Base-by-base conservation (phyloP, 257 asterid genomes). In the Phtheirospermum japonicum region DNA sequence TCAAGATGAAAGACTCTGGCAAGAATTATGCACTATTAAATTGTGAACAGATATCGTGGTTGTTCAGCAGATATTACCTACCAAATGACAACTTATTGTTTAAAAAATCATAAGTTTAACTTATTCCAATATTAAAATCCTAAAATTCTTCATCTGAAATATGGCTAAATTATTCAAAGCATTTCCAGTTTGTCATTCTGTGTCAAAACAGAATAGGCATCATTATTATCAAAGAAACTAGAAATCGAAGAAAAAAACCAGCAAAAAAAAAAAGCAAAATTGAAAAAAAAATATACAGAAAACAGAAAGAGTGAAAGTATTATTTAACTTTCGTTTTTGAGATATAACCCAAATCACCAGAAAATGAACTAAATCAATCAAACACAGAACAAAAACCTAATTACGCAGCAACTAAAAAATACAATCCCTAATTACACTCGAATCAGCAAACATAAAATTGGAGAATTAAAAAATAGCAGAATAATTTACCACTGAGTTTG, bases 401-500 rank as follows among this genome's bases (percentile, higher is more conserved):
- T 49, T 23, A 57, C 5, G 54, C 40, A 45, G 34, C 66, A 61
- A 59, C 33, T 39, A 55, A 66, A 26, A 18, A 63, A 13, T n/a
- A n/a, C 17, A 54, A 45, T 16, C 64, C 72, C 61, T 30, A 9
- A 10, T 8, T 45, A 14, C 31, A 23, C 43, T 17, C 28, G n/a
- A 68, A 59, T 5, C 37, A 49, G 0, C 36, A 51, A 64, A 34
- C n/a, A 11, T 37, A 17, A 59, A 39, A 14, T 28, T 50, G 48
- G 23, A 57, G 10, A 56, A 28, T 16, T 19, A 17, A 59, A 37
- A 66, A 61, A 52, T 17, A 39, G n/a, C 5, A 65, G 36, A 6
- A 53, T 1, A 39, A 63, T 49, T 61, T 75, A 90, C 95, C 89
- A 23, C 71, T 56, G 57, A 56, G 81, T 77, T 83, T 81, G 80